Conservation (phyloP, 305 asterid genomes). For the Fraxinus xanthoxyloides region DNA sequence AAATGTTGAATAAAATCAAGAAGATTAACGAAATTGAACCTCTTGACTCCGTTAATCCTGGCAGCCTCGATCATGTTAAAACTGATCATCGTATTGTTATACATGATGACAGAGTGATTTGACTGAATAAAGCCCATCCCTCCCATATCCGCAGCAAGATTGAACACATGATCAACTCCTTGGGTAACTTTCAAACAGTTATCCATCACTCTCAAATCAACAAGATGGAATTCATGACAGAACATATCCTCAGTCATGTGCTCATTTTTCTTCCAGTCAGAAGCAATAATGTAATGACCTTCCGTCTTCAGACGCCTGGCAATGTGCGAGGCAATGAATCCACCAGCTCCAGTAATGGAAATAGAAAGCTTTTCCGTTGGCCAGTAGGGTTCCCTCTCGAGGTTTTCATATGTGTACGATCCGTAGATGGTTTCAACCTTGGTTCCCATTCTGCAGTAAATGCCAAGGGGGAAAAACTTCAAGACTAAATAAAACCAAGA, state of each 20-base stretch:
- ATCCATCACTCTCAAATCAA: conserved; percentile 91
- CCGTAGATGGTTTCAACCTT: conserved; percentile 44
- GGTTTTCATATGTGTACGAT: conserved; percentile 61
- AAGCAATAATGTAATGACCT: conserved; percentile 88
- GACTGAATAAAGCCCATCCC: conserved; percentile 99
- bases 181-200: conserved; percentile 78
- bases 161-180: conserved; percentile 76
- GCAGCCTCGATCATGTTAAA: conserved; percentile 94
- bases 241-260: conserved; percentile 96
- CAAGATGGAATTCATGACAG: conserved; percentile 90
- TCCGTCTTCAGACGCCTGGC: conserved; percentile 80
- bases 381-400: conserved; percentile 86
- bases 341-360: conserved; percentile 85
- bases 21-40: conserved; percentile 38
- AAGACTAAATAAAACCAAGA: background rate
- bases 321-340: conserved; percentile 81
- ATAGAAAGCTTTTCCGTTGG: conserved; percentile 66
- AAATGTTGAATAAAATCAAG: conserved; percentile 1
- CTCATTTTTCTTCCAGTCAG: conserved; percentile 95
- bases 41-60: conserved; percentile 71
- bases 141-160: conserved; percentile 96
- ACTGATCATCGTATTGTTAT: conserved; percentile 92
- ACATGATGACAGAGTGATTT: conserved; percentile 90
- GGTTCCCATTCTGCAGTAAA: conserved; percentile 56
- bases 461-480: background rate